Percentiles rank a stretch among this genome's conserved stretches.
phyloP scores from a whole-genome alignment of 441 rosid species.

The Populus hybrid region DNA sequence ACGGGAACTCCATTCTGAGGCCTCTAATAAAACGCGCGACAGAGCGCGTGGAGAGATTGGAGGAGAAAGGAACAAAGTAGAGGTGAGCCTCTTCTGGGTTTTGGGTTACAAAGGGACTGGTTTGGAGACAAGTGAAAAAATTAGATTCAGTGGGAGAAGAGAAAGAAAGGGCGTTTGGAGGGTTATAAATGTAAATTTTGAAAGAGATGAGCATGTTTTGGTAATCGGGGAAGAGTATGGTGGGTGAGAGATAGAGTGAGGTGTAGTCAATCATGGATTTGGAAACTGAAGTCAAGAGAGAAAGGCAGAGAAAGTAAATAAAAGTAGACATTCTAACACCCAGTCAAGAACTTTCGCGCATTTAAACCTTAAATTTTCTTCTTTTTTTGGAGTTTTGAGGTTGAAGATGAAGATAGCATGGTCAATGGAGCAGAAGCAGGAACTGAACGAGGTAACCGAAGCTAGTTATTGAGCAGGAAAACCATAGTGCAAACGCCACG shows the following conservation, averaged over 20 bases:
- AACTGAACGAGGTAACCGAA: not conserved
- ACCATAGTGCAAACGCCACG: no score
- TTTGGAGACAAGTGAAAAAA: slow-evolving; percentile 39
- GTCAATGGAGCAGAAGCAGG: not conserved
- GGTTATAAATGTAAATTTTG: slow-evolving; percentile 41
- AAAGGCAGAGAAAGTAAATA: not conserved
- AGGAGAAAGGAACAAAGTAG: slow-evolving; percentile 47
- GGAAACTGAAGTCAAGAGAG: not conserved
- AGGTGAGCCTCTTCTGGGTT: slow-evolving; percentile 50
- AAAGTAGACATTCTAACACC: not conserved
- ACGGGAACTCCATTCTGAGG: slow-evolving; percentile 34
- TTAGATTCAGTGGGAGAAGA: slow-evolving; percentile 35
- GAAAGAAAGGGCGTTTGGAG: slow-evolving; percentile 20
- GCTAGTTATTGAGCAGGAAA: not conserved
- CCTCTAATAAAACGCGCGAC: slow-evolving; percentile 26
- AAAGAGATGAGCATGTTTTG: slow-evolving; percentile 39
- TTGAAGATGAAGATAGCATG: not conserved
- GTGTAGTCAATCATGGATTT: not conserved
- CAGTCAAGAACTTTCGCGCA: not conserved
- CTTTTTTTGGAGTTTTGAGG: not conserved
- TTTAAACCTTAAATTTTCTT: not conserved
- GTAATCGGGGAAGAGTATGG: slow-evolving; percentile 30
- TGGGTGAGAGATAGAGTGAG: slow-evolving; percentile 34
- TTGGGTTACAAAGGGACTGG: slow-evolving; percentile 35
- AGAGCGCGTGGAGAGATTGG: slow-evolving; percentile 35